Conservation (phyloP, 768 basidiomycete species). For the Dioszegia hungarica region DNA sequence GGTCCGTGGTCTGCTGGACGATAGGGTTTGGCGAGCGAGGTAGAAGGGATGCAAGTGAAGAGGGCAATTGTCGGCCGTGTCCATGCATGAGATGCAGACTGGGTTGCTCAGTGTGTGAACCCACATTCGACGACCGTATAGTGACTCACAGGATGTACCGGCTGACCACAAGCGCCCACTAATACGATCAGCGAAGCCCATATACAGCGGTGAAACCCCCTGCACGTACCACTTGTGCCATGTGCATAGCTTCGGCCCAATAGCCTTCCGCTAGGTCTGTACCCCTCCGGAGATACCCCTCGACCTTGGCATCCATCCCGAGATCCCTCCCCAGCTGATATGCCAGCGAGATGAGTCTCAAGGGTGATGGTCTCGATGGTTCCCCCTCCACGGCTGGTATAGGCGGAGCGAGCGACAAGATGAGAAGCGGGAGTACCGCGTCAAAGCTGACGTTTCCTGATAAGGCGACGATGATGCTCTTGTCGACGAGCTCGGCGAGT, state of each 20-base stretch:
- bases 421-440: conserved; percentile 20
- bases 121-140: no score
- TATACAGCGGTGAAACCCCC: no score
- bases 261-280: neutral
- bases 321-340: conserved; percentile 18
- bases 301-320: conserved; percentile 12
- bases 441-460: conserved; percentile 14
- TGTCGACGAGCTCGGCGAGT: conserved; percentile 11
- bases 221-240: conserved; percentile 6
- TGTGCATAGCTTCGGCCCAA: neutral
- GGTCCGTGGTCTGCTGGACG: neutral
- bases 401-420: conserved; percentile 16
- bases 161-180: conserved; percentile 12
- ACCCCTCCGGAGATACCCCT: neutral
- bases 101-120: no score
- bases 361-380: conserved; percentile 2
- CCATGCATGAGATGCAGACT: conserved; percentile 8
- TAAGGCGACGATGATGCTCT: conserved; percentile 14
- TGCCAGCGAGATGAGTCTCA: conserved; percentile 20
- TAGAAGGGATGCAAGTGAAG: neutral
- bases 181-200: neutral
- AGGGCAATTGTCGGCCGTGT: neutral
- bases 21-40: neutral
- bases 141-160: conserved; percentile 10
- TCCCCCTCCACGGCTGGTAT: neutral